A percentile compares a stretch with the other conserved stretches of the same genome.
Conservation (phyloP, 1,139 yeast genomes). For the Geotrichum siamense region DNA sequence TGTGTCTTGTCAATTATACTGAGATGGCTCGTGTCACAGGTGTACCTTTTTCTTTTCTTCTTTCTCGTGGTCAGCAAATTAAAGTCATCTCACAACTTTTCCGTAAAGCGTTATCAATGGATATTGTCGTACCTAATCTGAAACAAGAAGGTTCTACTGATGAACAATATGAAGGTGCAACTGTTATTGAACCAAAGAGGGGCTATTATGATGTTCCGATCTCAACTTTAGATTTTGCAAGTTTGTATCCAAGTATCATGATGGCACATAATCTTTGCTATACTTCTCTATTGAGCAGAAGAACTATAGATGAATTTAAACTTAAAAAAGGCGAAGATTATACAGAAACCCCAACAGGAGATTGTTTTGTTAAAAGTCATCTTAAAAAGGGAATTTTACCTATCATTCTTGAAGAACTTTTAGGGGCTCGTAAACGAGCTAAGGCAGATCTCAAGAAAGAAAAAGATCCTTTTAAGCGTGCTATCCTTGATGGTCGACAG, state of each 20-base stretch:
- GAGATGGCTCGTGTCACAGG: constrained; percentile 99
- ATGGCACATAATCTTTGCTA: constrained; percentile 98
- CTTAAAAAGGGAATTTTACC: constrained; percentile 83
- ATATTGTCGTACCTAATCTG: constrained; percentile 85
- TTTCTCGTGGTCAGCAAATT: constrained; percentile 93
- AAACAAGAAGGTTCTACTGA: constrained; percentile 68
- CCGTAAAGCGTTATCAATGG: constrained; percentile 80
- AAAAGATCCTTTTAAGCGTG: constrained; percentile 87
- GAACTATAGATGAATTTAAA: constrained; percentile 57
- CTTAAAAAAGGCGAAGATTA: constrained; percentile 71
- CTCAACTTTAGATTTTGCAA: constrained; percentile 95
- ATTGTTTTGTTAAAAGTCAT: constrained; percentile 58
- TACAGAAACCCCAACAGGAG: constrained; percentile 78
- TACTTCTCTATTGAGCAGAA: constrained; percentile 71
- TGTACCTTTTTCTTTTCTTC: constrained; percentile 85
- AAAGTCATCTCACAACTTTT: constrained; percentile 93
- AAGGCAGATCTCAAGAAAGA: constrained; percentile 85
- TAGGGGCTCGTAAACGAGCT: constrained; percentile 89
- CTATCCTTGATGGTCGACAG: constrained; percentile 95
- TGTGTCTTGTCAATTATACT: constrained; percentile 94
- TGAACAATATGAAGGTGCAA: constrained; percentile 98
- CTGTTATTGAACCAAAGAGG: constrained; percentile 92
- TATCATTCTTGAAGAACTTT: constrained; percentile 78
- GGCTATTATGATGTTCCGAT: constrained; percentile 97
- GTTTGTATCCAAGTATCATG: constrained; percentile 97